Percentiles rank a stretch among this genome's conserved stretches.
Conservation (phyloP, 805 yeast species). For the Metschnikowia picachoensis region DNA sequence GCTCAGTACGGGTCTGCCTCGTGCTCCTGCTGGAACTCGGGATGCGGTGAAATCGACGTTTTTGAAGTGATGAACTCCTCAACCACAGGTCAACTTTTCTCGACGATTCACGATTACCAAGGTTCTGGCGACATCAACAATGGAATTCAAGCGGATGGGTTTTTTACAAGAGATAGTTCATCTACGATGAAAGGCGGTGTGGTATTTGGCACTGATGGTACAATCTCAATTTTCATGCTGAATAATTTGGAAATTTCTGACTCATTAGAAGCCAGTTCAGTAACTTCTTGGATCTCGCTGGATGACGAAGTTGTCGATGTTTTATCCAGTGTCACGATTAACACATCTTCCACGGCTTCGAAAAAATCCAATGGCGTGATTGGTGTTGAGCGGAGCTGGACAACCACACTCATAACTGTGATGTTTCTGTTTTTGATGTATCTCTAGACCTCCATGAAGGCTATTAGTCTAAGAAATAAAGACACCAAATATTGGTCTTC, state of each 20-base stretch:
- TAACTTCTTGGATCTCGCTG: constrained; percentile 45
- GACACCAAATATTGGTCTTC: constrained; percentile 12
- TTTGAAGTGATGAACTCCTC: constrained; percentile 71
- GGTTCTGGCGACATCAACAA: constrained; percentile 59
- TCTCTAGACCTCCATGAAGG: constrained; percentile 5
- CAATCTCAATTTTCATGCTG: constrained; percentile 57
- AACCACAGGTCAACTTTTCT: constrained; percentile 49
- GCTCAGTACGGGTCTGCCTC: constrained; percentile 60
- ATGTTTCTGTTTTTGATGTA: constrained; percentile 13
- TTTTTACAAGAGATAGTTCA: constrained; percentile 49
- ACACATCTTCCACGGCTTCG: constrained; percentile 20
- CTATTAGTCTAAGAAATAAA: constrained; percentile 4
- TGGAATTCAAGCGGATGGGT: constrained; percentile 58
- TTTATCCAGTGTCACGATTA: constrained; percentile 25
- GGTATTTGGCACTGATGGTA: constrained; percentile 58
- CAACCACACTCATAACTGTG: constrained; percentile 8
- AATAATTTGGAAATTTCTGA: constrained; percentile 48
- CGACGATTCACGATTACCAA: constrained; percentile 75
- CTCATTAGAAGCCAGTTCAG: constrained; percentile 40
- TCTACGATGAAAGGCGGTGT: constrained; percentile 68
- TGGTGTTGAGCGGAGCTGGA: constrained; percentile 11
- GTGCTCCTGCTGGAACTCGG: constrained; percentile 75
- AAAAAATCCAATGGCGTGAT: constrained; percentile 22
- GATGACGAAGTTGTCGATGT: constrained; percentile 25
- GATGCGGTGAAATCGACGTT: constrained; percentile 77